Base-by-base conservation (phyloP, 768 basidiomycete species). In the Zangia roseola region DNA sequence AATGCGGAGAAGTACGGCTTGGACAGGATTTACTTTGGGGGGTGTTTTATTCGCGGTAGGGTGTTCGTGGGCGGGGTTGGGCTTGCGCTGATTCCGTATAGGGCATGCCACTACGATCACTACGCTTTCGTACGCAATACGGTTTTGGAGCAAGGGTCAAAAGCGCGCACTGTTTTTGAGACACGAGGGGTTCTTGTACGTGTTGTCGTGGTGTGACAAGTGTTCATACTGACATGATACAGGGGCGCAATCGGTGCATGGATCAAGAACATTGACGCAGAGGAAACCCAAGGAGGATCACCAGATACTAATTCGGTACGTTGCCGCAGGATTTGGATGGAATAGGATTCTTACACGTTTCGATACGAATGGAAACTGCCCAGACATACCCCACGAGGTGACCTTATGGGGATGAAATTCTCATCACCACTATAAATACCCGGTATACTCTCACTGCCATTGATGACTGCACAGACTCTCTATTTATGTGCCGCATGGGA, bases 131-230 rank as follows among this genome's bases (percentile, higher is more conserved):
- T 99, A 99, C 71, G 97, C 97, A 19, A 98, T 99, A 69, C 85
- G 97, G 16, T 99, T 98, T 74, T 99, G 97, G 97, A 94, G 92
- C 61, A 95, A 94, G 66, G 97, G 97, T 0, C 94, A 86, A 26
- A 98, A 97, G 70, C 83, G 92, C 34, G 97, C 97, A 35, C 75
- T 97, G 56, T 99, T 99, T 76, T 76, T 99, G 54, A 83, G 97
- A 52, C 97, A 99, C 60, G 97, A 99, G 73, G 97, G 95, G 4
- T 98, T 97, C 76, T 71, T 97, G 90, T 94, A 69, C 73, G 90
- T 83, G 37, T 52, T 43, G 26, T 40, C n/a, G 42, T 48, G 30
- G 40, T 38, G 47, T 28, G 16, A 7, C 43, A 42, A 23, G 5
- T 30, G 33, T 14, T 52, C 25, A 43, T 44, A 38, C 26, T 49